Evolutionary conservation across 2,329 filamentous ascomycete species (phyloP).

Genomic region (Fusarium vanettenii): DNA sequence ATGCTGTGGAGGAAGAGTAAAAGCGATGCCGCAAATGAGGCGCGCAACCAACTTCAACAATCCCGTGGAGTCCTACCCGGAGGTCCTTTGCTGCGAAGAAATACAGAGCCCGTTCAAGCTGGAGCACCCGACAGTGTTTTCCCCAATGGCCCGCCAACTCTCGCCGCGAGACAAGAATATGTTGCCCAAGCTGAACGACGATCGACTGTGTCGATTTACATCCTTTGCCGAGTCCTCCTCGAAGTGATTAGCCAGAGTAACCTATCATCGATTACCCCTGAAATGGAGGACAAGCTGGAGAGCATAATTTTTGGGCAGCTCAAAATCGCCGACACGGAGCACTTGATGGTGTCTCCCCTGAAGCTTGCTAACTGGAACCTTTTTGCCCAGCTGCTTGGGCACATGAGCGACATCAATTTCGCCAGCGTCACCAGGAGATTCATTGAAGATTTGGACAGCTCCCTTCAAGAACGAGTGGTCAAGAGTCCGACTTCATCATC

Average conservation of each 20-base stretch:
- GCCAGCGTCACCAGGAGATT: slow-evolving; percentile 85
- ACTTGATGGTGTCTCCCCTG: slow-evolving; percentile 80
- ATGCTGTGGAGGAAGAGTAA: slow-evolving; percentile 99
- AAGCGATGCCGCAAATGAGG: slow-evolving; percentile 85
- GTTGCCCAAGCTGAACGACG: slow-evolving; percentile 86
- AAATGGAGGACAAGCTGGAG: slow-evolving; percentile 95
- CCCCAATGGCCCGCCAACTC: slow-evolving; percentile 50
- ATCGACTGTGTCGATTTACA: slow-evolving; percentile 94
- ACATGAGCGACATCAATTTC: slow-evolving; percentile 96
- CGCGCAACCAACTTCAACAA: slow-evolving; percentile 69
- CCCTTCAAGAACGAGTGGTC: slow-evolving; percentile 78
- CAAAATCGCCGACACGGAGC: slow-evolving; percentile 86
- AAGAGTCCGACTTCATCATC: slow-evolving; percentile 71
- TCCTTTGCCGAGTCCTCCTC: slow-evolving; percentile 91
- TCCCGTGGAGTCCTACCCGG: slow-evolving; percentile 55
- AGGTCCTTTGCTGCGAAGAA: slow-evolving; percentile 72
- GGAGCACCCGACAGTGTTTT: slow-evolving; percentile 47
- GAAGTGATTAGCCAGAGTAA: slow-evolving; percentile 94
- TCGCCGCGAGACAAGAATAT: slow-evolving; percentile 72
- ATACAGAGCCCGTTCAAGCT: slow-evolving; percentile 76
- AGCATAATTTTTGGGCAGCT: slow-evolving; percentile 97
- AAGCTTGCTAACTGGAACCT: slow-evolving; percentile 96
- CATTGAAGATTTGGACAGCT: slow-evolving; percentile 80
- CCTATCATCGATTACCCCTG: slow-evolving; percentile 82
- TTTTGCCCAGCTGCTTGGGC: slow-evolving; percentile 91